phyloP scores from a whole-genome alignment of 768 basidiomycete species.

The Cantharellus cinnabarinus region DNA sequence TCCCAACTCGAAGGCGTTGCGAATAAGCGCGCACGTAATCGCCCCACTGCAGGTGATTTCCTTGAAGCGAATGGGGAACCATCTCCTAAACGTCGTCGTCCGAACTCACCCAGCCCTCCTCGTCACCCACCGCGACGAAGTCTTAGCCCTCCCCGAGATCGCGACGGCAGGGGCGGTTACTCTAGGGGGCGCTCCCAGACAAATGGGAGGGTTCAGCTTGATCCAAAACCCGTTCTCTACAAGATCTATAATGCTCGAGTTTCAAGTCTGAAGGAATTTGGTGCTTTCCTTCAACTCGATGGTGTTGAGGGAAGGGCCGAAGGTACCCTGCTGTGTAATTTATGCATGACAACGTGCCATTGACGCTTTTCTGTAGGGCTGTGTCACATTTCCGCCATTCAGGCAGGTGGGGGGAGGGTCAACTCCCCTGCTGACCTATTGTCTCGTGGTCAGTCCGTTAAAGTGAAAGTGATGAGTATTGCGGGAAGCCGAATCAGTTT shows the following conservation, averaged over 20 bases:
- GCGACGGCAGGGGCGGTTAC: constrained; percentile 16
- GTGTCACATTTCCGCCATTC: constrained; percentile 90
- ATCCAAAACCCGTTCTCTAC: constrained; percentile 74
- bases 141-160: constrained; percentile 29
- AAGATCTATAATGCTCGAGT: constrained; percentile 89
- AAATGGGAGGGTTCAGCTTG: constrained; percentile 21
- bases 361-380: constrained; percentile 39
- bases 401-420: constrained; percentile 51
- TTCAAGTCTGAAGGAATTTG: constrained; percentile 79
- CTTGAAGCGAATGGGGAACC: constrained; percentile 19
- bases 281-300: constrained; percentile 81
- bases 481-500: constrained; percentile 64
- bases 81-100: constrained; percentile 41
- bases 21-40: constrained; percentile 29
- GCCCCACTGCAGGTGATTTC: constrained; percentile 20
- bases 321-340: constrained; percentile 28
- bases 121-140: constrained; percentile 26
- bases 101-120: constrained; percentile 26
- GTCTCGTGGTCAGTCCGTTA: constrained; percentile 64
- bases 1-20: constrained; percentile 46
- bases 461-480: constrained; percentile 91
- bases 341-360: background rate
- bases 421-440: constrained; percentile 77
- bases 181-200: constrained; percentile 21
- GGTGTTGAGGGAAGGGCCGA: constrained; percentile 71